A percentile compares a stretch with the other conserved stretches of the same genome.
Evolutionary conservation across 1,284 basidiomycete genomes (phyloP).

Genomic region (Rhodotorula glutinis): DNA sequence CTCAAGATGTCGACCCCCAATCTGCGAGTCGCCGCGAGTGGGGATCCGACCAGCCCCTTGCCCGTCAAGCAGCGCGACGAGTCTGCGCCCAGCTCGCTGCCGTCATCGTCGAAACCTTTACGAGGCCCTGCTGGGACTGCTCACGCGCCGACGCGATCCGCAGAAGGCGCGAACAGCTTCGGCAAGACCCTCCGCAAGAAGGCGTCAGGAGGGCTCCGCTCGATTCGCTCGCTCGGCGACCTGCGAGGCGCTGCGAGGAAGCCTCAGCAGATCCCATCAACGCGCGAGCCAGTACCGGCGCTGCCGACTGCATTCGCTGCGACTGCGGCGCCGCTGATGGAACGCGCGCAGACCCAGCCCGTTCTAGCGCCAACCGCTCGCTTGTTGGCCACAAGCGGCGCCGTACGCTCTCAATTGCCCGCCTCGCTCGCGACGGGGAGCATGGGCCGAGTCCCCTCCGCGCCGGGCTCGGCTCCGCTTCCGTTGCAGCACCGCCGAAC

Average conservation of each 20-base stretch:
- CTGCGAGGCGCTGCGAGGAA: slow-evolving; percentile 21
- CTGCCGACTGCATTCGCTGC: slow-evolving; percentile 7
- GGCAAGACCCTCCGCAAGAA: slow-evolving; percentile 17
- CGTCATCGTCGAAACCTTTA: too few species aligned
- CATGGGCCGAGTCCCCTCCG: not conserved
- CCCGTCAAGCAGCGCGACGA: too few species aligned
- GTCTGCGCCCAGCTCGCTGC: too few species aligned
- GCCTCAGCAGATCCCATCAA: not conserved
- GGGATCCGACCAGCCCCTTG: too few species aligned
- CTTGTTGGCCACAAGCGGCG: too few species aligned
- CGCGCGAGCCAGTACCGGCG: slow-evolving; percentile 1
- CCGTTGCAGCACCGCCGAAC: slow-evolving; percentile 4
- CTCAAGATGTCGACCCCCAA: too few species aligned
- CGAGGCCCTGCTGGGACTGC: too few species aligned
- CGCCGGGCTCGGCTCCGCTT: slow-evolving; percentile 3
- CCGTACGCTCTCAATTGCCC: too few species aligned
- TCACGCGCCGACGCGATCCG: not conserved
- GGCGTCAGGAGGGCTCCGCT: slow-evolving; percentile 24
- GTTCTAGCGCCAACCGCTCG: not conserved
- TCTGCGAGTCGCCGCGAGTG: too few species aligned
- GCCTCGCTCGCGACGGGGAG: not conserved
- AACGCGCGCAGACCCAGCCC: slow-evolving; percentile 29
- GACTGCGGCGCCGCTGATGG: slow-evolving; percentile 20
- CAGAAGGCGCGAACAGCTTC: not conserved
- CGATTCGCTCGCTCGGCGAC: slow-evolving; percentile 41